A percentile compares a stretch with the other conserved stretches of the same genome.
These are phyloP conservation scores for Spinellus fusiger DNA, from an alignment of 192 early-diverging fungal species.

Conservation along the genomic window DNA sequence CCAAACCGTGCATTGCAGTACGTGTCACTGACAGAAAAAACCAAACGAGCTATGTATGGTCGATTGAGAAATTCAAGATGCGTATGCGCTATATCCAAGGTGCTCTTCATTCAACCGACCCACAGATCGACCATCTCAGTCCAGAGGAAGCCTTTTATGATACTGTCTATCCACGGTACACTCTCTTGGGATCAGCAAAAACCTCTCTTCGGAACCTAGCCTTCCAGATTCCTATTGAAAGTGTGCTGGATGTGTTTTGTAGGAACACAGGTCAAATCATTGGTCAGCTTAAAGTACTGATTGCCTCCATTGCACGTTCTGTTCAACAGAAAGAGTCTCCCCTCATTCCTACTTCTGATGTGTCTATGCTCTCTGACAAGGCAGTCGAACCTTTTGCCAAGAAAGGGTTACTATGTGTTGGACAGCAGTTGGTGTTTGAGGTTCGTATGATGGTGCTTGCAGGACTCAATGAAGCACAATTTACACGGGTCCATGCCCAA, in stretches of 20 bases:
- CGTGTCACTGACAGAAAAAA: conserved; percentile 50
- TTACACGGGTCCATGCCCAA: conserved; percentile 65
- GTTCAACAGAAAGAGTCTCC: neutral
- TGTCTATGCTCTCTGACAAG: neutral
- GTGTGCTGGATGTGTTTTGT: conserved; percentile 34
- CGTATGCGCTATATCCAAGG: conserved; percentile 34
- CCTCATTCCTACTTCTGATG: neutral
- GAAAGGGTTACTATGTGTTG: conserved; percentile 35
- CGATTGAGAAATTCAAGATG: conserved; percentile 27
- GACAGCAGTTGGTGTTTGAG: conserved; percentile 56
- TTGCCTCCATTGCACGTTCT: conserved; percentile 35
- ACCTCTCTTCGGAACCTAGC: conserved; percentile 35
- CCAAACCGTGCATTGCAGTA: conserved; percentile 45
- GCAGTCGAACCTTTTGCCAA: neutral
- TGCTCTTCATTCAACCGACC: conserved; percentile 43
- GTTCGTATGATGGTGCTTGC: conserved; percentile 50
- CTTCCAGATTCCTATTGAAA: conserved; percentile 38
- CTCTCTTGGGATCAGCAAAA: conserved; percentile 43
- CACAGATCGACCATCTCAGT: conserved; percentile 46
- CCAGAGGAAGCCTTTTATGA: conserved; percentile 56
- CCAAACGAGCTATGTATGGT: conserved; percentile 39
- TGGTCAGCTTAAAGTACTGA: conserved; percentile 34
- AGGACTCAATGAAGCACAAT: conserved; percentile 53
- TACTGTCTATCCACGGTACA: conserved; percentile 36
- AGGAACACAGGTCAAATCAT: conserved; percentile 33